A percentile compares a stretch with the other conserved stretches of the same genome.
phyloP scores from a whole-genome alignment of 2,329 filamentous ascomycete genomes.

The Zasmidium angulare region DNA sequence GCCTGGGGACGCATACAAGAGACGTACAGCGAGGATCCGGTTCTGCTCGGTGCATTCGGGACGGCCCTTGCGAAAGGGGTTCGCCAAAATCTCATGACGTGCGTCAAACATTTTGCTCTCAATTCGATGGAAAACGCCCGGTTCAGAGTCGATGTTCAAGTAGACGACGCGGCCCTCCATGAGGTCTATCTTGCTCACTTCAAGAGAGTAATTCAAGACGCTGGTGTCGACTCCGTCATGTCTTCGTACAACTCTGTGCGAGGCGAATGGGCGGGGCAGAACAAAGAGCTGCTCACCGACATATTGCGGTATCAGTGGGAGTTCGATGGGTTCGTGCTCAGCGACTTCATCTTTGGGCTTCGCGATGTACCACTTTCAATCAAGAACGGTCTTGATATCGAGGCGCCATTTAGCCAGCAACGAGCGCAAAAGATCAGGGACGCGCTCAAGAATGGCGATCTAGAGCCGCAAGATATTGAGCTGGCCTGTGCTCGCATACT shows the following conservation, averaged over 20 bases:
- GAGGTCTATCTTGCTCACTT: constrained; percentile 30
- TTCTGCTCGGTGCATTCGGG: constrained; percentile 28
- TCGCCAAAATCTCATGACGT: constrained; percentile 30
- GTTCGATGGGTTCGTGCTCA: constrained; percentile 18
- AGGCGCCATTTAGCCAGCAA: constrained; percentile 17
- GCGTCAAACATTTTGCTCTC: constrained; percentile 33
- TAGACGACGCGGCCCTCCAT: constrained; percentile 29
- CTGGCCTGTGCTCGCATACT: neutral
- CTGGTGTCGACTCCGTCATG: constrained; percentile 15
- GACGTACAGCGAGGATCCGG: constrained; percentile 28
- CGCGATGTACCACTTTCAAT: constrained; percentile 16
- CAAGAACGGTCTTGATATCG: constrained; percentile 20
- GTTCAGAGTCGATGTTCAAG: constrained; percentile 29
- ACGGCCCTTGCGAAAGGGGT: constrained; percentile 26
- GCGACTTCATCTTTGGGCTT: constrained; percentile 19
- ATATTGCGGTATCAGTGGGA: constrained; percentile 19
- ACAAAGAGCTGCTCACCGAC: constrained; percentile 12
- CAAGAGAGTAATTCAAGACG: constrained; percentile 11
- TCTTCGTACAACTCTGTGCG: constrained; percentile 20
- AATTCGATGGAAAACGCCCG: constrained; percentile 35
- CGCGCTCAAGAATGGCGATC: neutral
- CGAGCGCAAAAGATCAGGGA: constrained; percentile 2
- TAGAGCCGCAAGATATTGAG: neutral
- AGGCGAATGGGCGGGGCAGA: constrained; percentile 20
- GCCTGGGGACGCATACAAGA: constrained; percentile 29